Evolutionary conservation across 139 green algal genomes (phyloP).

Genomic region (Mesotaenium endlicherianum): DNA sequence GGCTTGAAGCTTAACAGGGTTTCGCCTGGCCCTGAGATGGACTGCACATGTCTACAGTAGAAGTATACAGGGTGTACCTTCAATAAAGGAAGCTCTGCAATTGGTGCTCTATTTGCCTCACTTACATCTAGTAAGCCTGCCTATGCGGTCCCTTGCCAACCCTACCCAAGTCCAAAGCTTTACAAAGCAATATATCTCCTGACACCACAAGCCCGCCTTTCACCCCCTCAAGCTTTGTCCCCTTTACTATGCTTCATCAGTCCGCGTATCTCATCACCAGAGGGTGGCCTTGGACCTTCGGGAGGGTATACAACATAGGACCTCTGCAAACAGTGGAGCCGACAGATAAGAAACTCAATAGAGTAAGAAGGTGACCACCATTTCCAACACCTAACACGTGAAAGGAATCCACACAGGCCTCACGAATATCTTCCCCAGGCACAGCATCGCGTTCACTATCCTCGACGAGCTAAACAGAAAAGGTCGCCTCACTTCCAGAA

Average conservation of each 20-base stretch:
- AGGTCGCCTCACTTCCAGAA: neutral
- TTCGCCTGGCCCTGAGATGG: too few relatives aligned
- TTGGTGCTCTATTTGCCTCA: too few relatives aligned
- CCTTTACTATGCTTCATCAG: neutral
- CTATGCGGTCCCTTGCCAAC: too few relatives aligned
- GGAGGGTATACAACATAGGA: slow-evolving; percentile 53
- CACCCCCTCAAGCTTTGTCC: too few relatives aligned
- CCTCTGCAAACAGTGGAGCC: slow-evolving; percentile 14
- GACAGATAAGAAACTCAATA: neutral
- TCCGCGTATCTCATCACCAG: slow-evolving; percentile 48
- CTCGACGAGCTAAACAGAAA: neutral
- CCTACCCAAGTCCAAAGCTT: too few relatives aligned
- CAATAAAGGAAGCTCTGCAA: too few relatives aligned
- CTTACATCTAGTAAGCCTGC: too few relatives aligned
- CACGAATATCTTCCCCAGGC: neutral
- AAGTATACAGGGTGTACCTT: too few relatives aligned
- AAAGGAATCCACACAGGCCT: neutral
- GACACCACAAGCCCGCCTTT: too few relatives aligned
- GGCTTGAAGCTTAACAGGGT: too few relatives aligned
- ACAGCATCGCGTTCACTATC: neutral
- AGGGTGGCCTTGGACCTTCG: slow-evolving; percentile 48
- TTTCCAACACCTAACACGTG: neutral
- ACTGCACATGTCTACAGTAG: too few relatives aligned
- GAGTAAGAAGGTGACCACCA: neutral
- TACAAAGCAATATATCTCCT: too few relatives aligned